A percentile compares a stretch with the other conserved stretches of the same genome.
phyloP scores from a whole-genome alignment of 2,329 filamentous ascomycete genomes.

The Aspergillus alliaceus region DNA sequence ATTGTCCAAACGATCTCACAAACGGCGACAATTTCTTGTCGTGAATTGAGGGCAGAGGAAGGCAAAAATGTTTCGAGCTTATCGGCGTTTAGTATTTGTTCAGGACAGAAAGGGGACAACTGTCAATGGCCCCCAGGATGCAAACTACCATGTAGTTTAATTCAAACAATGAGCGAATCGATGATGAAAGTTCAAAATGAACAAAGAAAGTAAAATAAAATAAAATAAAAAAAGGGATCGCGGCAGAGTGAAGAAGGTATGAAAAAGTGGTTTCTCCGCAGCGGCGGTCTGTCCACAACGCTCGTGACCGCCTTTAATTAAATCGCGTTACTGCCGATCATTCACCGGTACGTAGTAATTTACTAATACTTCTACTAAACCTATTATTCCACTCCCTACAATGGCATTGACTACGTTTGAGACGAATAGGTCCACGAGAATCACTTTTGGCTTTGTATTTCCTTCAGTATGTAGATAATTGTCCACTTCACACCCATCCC shows the following conservation, averaged over 20 bases:
- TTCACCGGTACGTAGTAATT: too few species aligned
- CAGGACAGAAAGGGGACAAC: not conserved
- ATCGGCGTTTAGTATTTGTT: not conserved
- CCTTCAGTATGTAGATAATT: constrained; percentile 6
- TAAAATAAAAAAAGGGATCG: not conserved
- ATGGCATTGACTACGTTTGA: too few species aligned
- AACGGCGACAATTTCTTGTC: not conserved
- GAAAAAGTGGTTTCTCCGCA: not conserved
- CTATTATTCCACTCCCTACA: too few species aligned
- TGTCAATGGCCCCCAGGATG: not conserved
- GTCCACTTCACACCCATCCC: constrained; percentile 13
- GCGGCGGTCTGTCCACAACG: not conserved
- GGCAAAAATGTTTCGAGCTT: not conserved
- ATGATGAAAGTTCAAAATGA: not conserved
- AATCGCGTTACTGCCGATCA: not conserved
- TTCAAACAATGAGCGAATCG: too few species aligned
- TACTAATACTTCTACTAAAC: too few species aligned
- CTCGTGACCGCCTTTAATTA: constrained; percentile 6
- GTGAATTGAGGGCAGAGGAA: not conserved
- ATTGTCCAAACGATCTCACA: not conserved
- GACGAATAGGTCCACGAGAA: constrained; percentile 9
- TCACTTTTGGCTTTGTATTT: constrained; percentile 15
- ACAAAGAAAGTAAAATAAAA: not conserved
- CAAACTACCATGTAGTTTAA: not conserved
- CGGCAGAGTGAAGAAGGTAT: not conserved